Percentiles rank a stretch among this genome's conserved stretches.
These are phyloP conservation scores for Fragosphaeria purpurea DNA, from an alignment of 2,329 filamentous ascomycete species.

Conservation along the genomic window DNA sequence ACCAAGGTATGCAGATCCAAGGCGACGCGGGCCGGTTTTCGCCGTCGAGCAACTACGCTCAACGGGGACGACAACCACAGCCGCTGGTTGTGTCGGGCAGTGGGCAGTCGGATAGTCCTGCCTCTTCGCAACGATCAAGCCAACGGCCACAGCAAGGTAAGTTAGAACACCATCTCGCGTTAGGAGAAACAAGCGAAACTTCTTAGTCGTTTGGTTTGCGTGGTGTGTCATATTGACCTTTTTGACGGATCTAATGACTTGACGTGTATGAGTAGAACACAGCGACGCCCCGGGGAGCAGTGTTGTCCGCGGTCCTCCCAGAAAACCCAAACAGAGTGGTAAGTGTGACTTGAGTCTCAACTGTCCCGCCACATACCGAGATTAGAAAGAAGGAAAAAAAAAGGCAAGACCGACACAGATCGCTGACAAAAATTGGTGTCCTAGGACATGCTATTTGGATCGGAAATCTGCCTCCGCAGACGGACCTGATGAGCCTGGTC, in stretches of 20 bases:
- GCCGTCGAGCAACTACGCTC: not conserved
- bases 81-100: constrained; percentile 16
- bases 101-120: constrained; percentile 14
- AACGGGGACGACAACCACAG: constrained; percentile 20
- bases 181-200: constrained; percentile 27
- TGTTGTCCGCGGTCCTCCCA: constrained; percentile 40
- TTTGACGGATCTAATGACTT: too few relatives aligned
- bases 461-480: constrained; percentile 80
- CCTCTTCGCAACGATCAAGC: constrained; percentile 30
- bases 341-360: constrained; percentile 19
- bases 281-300: not conserved
- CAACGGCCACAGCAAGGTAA: constrained; percentile 21
- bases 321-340: constrained; percentile 54
- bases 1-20: not conserved
- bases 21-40: not conserved
- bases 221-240: not conserved
- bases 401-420: constrained; percentile 10
- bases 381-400: constrained; percentile 10
- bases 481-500: constrained; percentile 74
- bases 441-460: constrained; percentile 88
- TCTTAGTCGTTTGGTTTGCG: constrained; percentile 14
- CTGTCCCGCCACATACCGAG: not conserved
- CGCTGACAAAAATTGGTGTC: not conserved
- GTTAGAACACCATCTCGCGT: not conserved
- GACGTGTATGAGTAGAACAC: not conserved